Percentiles rank a stretch among this genome's conserved stretches.
These are phyloP conservation scores for Spathaspora hagerdaliae DNA, from an alignment of 805 yeast genomes.

Conservation along the genomic window DNA sequence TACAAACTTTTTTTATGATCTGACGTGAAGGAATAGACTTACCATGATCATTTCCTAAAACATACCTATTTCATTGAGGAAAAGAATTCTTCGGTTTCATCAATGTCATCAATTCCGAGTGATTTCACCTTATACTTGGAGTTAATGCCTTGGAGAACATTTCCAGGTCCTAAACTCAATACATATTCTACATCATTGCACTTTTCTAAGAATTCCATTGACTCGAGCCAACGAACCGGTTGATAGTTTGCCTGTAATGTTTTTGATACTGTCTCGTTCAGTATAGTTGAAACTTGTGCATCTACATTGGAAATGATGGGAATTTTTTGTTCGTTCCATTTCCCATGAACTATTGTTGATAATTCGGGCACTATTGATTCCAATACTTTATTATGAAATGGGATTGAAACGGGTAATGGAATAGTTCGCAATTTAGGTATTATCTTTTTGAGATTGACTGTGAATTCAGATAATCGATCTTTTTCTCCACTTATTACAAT, in stretches of 20 bases:
- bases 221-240: conserved; percentile 43
- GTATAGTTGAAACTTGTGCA: conserved; percentile 20
- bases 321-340: conserved; percentile 8
- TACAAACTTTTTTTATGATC: no score
- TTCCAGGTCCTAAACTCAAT: conserved; percentile 38
- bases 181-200: conserved; percentile 14
- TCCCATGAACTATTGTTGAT: conserved; percentile 11
- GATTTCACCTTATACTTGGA: conserved; percentile 7
- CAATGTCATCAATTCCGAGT: background rate
- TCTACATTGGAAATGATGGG: conserved; percentile 39
- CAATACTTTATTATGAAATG: conserved; percentile 47
- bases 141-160: conserved; percentile 24
- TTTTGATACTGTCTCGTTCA: conserved; percentile 21
- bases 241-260: conserved; percentile 36
- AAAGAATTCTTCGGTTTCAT: background rate
- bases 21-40: no score
- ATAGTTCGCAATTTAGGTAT: conserved; percentile 19
- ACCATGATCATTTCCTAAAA: no score
- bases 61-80: background rate
- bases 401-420: conserved; percentile 42
- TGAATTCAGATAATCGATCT: conserved; percentile 17
- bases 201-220: conserved; percentile 22
- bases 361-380: conserved; percentile 33
- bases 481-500: conserved; percentile 42
- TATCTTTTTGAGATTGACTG: conserved; percentile 14